Conservation (phyloP, 495 filamentous ascomycete genomes). For the Darksidea phi region DNA sequence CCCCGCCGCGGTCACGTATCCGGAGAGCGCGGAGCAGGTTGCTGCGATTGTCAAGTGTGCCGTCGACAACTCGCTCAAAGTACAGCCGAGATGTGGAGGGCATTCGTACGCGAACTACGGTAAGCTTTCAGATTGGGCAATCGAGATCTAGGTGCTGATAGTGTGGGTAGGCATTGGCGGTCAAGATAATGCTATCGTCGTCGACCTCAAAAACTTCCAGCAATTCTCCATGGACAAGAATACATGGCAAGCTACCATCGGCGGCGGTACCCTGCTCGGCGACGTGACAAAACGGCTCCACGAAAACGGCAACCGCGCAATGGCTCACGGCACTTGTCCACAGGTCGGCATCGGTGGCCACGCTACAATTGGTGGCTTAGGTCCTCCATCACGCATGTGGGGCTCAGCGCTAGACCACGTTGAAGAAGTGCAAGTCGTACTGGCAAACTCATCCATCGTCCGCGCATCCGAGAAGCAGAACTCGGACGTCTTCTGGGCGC, state of each 20-base stretch:
- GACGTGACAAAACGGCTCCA: conserved; percentile 37
- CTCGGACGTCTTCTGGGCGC: conserved; percentile 40
- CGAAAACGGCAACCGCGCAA: conserved; percentile 34
- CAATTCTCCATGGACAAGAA: conserved; percentile 43
- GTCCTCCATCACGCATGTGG: conserved; percentile 58
- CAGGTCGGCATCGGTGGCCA: conserved; percentile 40
- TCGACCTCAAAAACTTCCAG: conserved; percentile 51
- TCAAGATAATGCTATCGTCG: conserved; percentile 45
- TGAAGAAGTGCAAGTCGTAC: conserved; percentile 47
- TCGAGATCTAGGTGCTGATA: neutral
- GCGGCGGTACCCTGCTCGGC: conserved; percentile 35
- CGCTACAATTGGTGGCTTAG: conserved; percentile 52
- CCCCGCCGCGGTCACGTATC: conserved; percentile 35
- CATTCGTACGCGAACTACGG: conserved; percentile 40
- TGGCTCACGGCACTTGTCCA: conserved; percentile 40
- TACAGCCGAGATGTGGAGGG: conserved; percentile 35
- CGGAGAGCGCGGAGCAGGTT: conserved; percentile 32
- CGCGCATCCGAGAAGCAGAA: conserved; percentile 29
- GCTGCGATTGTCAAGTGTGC: conserved; percentile 38
- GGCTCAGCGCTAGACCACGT: conserved; percentile 54
- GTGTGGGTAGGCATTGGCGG: conserved; percentile 48
- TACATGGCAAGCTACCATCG: conserved; percentile 35
- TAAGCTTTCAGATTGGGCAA: neutral
- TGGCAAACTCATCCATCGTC: conserved; percentile 39
- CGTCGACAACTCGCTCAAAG: conserved; percentile 29